Base-by-base conservation (phyloP, 768 basidiomycete genomes). In the Solioccasus polychromus region DNA sequence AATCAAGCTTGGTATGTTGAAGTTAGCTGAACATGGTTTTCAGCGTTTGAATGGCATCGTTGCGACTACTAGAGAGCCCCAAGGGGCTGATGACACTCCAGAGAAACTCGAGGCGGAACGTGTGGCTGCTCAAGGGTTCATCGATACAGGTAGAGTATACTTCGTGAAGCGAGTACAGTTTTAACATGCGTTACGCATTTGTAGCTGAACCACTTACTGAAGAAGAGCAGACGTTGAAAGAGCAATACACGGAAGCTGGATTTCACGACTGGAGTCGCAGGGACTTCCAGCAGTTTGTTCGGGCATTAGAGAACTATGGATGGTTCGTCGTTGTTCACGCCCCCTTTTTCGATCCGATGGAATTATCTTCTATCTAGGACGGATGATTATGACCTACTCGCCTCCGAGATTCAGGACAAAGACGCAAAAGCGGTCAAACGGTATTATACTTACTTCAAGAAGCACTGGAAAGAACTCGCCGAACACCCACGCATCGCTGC, bases 261-360 rank as follows among this genome's bases (percentile, higher is more conserved):
- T 97, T 97, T 71, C 79, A 82, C 25, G 82, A 87, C 53, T 97
- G 95, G 95, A 88, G 84, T 62, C 79, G 90, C 54, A 80, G 92
- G 29, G 93, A 97, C 61, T 97, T 93, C 73, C 92, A 93, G 58
- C 88, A 88, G 58, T 88, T 98, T 59, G 75, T 94, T 37, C 79
- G 83, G 31, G 88, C 81, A 2, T 66, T 83, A n/a, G 89, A 87
- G 61, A 72, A 69, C 11, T 82, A 91, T 59, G 94, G 94, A 48
- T 89, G 91, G 87, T 88, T 48, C 12, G 80, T 68, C 9, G 8
- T 25, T 20, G 0, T 22, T 30, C 17, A 35, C 19, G 7, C 6
- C 26, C 30, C n/a, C 30, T 31, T 8, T 12, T 19, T 35, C 8
- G 25, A 17, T 14, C 5, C 28, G 9, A 36, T 17, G 11, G 10